A percentile compares a stretch with the other conserved stretches of the same genome.
Evolutionary conservation across 331 rosid species (phyloP).

Genomic region (Stylosanthes scabra): DNA sequence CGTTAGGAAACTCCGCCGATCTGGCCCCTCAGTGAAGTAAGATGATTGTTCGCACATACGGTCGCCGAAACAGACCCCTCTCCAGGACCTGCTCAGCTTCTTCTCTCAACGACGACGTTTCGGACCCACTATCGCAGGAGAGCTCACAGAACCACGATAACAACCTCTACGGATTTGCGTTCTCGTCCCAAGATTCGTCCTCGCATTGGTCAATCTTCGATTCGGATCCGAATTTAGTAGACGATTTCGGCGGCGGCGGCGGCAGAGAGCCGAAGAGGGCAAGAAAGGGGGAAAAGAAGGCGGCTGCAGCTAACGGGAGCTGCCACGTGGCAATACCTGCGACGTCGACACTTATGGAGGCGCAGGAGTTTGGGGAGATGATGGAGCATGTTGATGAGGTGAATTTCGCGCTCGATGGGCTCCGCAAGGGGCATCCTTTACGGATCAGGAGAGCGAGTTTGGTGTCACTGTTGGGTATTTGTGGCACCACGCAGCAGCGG

Average conservation of each 20-base stretch:
- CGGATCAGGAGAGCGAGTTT: constrained; percentile 94
- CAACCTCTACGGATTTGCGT: constrained; percentile 50
- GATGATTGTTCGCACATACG: constrained; percentile 60
- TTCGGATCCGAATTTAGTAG: constrained; percentile 63
- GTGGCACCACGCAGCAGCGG: constrained; percentile 76
- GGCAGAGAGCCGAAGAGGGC: constrained; percentile 59
- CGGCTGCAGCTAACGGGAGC: constrained; percentile 6
- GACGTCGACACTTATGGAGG: constrained; percentile 87
- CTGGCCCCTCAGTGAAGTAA: not conserved
- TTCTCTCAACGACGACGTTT: constrained; percentile 55
- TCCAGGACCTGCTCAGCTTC: constrained; percentile 45
- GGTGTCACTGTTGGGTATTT: constrained; percentile 71
- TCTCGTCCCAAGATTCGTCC: constrained; percentile 79
- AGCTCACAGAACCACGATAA: constrained; percentile 42
- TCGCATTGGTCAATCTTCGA: constrained; percentile 77
- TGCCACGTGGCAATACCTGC: constrained; percentile 46
- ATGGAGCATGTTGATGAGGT: constrained; percentile 92
- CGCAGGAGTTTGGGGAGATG: constrained; percentile 97
- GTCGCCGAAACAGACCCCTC: constrained; percentile 49
- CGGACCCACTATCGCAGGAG: constrained; percentile 59
- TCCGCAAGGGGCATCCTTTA: constrained; percentile 77
- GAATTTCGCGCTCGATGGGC: constrained; percentile 89
- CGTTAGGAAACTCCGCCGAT: constrained; percentile 25
- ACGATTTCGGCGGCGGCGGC: constrained; percentile 35
- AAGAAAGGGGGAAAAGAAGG: constrained; percentile 34